Evolutionary conservation across 2,329 filamentous ascomycete species (phyloP), one percentile per base, ranked within the genome.

Genomic region (Endocalyx cinctus): DNA sequence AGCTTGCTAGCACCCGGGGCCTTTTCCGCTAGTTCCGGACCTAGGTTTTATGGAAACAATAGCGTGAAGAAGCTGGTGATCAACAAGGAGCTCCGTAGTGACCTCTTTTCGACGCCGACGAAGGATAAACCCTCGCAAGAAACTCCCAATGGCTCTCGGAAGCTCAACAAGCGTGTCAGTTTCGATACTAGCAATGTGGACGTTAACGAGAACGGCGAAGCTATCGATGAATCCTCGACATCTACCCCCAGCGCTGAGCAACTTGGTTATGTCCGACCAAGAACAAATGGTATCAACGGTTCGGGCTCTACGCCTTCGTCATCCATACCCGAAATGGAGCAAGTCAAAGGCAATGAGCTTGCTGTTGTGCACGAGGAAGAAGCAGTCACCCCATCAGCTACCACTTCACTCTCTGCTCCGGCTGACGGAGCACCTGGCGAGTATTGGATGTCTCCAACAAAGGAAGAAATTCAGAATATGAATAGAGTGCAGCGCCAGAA

Each of bases 41-140:
- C 74, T 22, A 77, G 82, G 37, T 74, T 78, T 47, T 82, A 81
- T 32, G 74, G 77, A n/a, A 79, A 71, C 54, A 74, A 73, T 27
- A 86, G 76, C 54, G 77, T 95, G 48, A 96, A 96, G 67, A 89
- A 88, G 59, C 74, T 98, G 36, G 84, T 89, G 33, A 96, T 98
- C 57, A 94, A 96, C 62, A 82, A 87, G 43, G 84, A 82, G 46
- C 72, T 98, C 55, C 77, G 86, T 34, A 88, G 75, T 37, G 83
- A 87, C 49, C 67, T 82, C 12, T 84, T 82, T 54, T 72, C 70
- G 3, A 76, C 77, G 2, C 76, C 77, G 0, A 70, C 65, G 34
- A 78, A 72, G 52, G 69, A 73, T 22, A 72, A 67, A 48, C 50
- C 59, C 12, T 42, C 52, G 2, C 47, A 55, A 14, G 71, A 71